Evolutionary conservation across 495 filamentous ascomycete species (phyloP).

Genomic region (Penicillium cosmopolitanum): DNA sequence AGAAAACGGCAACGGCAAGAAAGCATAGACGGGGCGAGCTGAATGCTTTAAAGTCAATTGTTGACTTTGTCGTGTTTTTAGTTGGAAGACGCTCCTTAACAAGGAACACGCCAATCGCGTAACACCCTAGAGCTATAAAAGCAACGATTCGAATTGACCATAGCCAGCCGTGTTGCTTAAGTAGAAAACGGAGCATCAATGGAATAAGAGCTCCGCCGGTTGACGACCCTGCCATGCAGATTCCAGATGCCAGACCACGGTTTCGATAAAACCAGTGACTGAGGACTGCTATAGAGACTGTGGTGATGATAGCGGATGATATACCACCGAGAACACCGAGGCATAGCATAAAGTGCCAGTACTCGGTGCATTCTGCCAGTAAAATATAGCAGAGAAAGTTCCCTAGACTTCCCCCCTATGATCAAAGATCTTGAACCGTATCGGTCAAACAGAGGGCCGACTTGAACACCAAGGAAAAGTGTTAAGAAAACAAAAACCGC

Average conservation of each 20-base stretch:
- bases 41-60: constrained; percentile 60
- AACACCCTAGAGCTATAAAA: constrained; percentile 59
- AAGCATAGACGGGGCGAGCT: constrained; percentile 58
- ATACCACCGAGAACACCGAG: constrained; percentile 61
- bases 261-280: constrained; percentile 67
- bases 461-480: constrained; percentile 65
- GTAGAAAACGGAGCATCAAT: constrained; percentile 51
- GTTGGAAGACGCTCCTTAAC: constrained; percentile 56
- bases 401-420: constrained; percentile 52
- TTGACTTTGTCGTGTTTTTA: constrained; percentile 30
- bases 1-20: constrained; percentile 55
- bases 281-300: constrained; percentile 61
- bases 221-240: constrained; percentile 62
- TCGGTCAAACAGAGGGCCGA: constrained; percentile 69
- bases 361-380: constrained; percentile 55
- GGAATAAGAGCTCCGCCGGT: constrained; percentile 67
- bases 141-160: constrained; percentile 64
- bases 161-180: constrained; percentile 56
- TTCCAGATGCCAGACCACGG: constrained; percentile 63
- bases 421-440: constrained; percentile 59
- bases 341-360: constrained; percentile 71
- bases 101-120: constrained; percentile 55
- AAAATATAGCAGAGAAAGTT: constrained; percentile 59
- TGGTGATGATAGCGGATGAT: constrained; percentile 61
- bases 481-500: constrained; percentile 65